A percentile compares a stretch with the other conserved stretches of the same genome.
Conservation (phyloP, 768 basidiomycete genomes). For the Macrolepiota dolichaula region DNA sequence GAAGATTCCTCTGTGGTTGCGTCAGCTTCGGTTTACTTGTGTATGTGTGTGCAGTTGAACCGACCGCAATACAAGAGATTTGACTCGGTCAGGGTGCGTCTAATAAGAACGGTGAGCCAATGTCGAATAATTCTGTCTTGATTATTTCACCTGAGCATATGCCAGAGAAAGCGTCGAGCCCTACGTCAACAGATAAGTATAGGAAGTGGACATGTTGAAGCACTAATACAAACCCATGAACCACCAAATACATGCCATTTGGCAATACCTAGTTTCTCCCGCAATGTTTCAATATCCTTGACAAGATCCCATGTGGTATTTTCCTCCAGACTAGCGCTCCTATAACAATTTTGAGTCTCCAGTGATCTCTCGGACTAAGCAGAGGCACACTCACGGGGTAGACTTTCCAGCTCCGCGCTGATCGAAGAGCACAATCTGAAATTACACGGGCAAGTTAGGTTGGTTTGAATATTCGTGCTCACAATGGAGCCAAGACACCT, state of each 20-base stretch:
- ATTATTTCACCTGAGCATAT: constrained; percentile 68
- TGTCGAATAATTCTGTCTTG: neutral
- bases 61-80: constrained; percentile 73
- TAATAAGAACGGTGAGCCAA: constrained; percentile 22
- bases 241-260: constrained; percentile 97
- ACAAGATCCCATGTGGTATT: constrained; percentile 97
- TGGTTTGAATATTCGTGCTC: neutral
- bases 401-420: constrained; percentile 89
- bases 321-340: constrained; percentile 71
- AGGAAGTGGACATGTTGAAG: neutral
- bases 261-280: constrained; percentile 71
- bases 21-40: neutral
- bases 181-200: constrained; percentile 26
- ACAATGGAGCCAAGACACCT: constrained; percentile 38
- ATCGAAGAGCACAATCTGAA: constrained; percentile 81
- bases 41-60: constrained; percentile 6
- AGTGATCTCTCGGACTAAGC: neutral
- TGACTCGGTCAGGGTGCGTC: constrained; percentile 80
- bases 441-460: neutral
- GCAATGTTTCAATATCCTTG: constrained; percentile 80
- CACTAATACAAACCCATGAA: constrained; percentile 64
- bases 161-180: constrained; percentile 85
- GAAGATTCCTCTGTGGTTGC: constrained; percentile 71
- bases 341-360: constrained; percentile 21
- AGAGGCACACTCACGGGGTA: constrained; percentile 55